A percentile compares a stretch with the other conserved stretches of the same genome.
Conservation (phyloP, 331 rosid species). For the Pyrus hybrid region DNA sequence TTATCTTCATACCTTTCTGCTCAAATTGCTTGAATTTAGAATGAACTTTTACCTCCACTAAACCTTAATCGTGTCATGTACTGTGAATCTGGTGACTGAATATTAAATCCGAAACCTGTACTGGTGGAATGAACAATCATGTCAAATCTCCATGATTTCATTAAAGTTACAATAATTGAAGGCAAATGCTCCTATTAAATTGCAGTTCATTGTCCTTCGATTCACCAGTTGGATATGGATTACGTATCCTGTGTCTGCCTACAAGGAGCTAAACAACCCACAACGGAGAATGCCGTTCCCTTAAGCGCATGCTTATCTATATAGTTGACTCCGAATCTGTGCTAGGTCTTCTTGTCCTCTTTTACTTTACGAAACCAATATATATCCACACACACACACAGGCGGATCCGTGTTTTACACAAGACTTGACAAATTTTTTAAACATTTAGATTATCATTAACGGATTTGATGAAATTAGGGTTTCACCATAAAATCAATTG, state of each 20-base stretch:
- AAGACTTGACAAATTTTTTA: too few relatives aligned
- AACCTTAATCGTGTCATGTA: neutral
- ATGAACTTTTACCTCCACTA: slow-evolving; percentile 1
- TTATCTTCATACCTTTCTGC: neutral
- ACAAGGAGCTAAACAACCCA: too few relatives aligned
- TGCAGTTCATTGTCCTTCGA: neutral
- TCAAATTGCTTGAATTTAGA: neutral
- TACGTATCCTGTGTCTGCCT: neutral
- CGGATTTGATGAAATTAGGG: too few relatives aligned
- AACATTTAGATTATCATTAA: too few relatives aligned
- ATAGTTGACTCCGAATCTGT: too few relatives aligned
- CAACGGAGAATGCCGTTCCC: too few relatives aligned
- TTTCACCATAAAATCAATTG: too few relatives aligned
- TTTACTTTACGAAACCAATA: too few relatives aligned
- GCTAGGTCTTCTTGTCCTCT: too few relatives aligned
- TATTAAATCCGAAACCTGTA: neutral
- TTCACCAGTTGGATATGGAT: neutral
- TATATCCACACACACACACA: too few relatives aligned
- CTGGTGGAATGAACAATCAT: neutral
- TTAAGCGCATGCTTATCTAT: too few relatives aligned
- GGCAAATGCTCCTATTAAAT: neutral
- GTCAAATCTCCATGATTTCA: neutral
- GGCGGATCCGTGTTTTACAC: too few relatives aligned
- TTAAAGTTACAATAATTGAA: neutral
- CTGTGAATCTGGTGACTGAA: neutral